phyloP scores from a whole-genome alignment of 306 rosid genomes.

The Vigna radiata region DNA sequence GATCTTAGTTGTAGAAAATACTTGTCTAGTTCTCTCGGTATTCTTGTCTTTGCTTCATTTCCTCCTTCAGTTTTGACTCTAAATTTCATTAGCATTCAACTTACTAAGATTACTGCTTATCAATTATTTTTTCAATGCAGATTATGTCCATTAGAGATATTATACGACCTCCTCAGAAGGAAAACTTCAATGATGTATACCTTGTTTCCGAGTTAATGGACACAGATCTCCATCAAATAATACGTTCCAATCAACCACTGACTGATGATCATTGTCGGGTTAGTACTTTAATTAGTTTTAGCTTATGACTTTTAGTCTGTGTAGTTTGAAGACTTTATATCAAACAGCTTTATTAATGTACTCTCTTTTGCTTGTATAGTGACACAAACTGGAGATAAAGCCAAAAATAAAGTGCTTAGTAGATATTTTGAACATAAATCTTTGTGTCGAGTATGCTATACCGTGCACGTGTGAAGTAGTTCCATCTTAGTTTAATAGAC shows the following conservation, averaged over 20 bases:
- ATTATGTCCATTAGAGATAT: slow-evolving; percentile 83
- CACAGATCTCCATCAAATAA: slow-evolving; percentile 93
- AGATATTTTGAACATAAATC: background rate
- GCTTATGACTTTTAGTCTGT: slow-evolving; percentile 31
- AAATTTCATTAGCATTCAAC: too few species aligned
- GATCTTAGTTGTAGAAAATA: too few species aligned
- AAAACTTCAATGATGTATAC: slow-evolving; percentile 93
- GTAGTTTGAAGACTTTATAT: slow-evolving; percentile 17
- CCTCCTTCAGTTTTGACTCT: too few species aligned
- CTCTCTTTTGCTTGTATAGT: slow-evolving; percentile 19
- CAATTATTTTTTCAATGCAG: slow-evolving; percentile 54
- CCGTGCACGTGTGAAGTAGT: background rate
- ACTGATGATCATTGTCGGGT: slow-evolving; percentile 99
- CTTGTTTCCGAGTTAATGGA: slow-evolving; percentile 89
- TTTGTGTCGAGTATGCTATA: background rate
- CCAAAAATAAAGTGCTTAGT: background rate
- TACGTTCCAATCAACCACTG: slow-evolving; percentile 83
- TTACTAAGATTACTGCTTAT: slow-evolving; percentile 33
- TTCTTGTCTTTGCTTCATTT: too few species aligned
- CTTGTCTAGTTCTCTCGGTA: too few species aligned
- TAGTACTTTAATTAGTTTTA: slow-evolving; percentile 43
- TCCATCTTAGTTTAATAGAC: slow-evolving; percentile 4
- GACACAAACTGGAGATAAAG: slow-evolving; percentile 15
- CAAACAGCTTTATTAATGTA: background rate
- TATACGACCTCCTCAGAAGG: slow-evolving; percentile 85